Evolutionary conservation across 495 filamentous ascomycete species (phyloP).

Genomic region (Lasiosphaeria miniovina): DNA sequence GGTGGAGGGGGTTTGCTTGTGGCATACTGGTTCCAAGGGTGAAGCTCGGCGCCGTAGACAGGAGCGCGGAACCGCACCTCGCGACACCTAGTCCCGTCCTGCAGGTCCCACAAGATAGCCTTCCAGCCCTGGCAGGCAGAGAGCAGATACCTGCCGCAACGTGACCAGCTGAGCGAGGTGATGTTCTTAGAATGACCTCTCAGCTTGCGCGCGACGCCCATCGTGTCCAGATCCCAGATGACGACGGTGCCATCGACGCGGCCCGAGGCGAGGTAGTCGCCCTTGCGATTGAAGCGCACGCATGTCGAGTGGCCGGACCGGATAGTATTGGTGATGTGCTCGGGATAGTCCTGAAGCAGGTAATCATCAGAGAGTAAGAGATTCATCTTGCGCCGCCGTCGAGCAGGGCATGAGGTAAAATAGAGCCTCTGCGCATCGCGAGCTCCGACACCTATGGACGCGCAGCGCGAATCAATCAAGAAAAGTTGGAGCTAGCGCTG

Average conservation of each 20-base stretch:
- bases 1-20: not conserved
- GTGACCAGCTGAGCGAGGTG: constrained; percentile 89
- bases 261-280: constrained; percentile 90
- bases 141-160: constrained; percentile 87
- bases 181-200: constrained; percentile 88
- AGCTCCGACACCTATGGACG: too few species aligned
- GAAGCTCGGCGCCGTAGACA: constrained; percentile 91
- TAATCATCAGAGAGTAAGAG: constrained; percentile 52
- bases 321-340: constrained; percentile 78
- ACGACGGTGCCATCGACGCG: constrained; percentile 91
- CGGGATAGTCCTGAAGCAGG: constrained; percentile 92
- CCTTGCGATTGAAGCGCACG: constrained; percentile 87
- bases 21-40: constrained; percentile 84
- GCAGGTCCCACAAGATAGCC: constrained; percentile 89
- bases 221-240: constrained; percentile 95
- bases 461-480: too few species aligned
- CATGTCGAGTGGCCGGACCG: constrained; percentile 64
- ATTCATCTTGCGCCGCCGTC: constrained; percentile 35
- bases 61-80: constrained; percentile 83
- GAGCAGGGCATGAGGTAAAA: too few species aligned
- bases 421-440: too few species aligned
- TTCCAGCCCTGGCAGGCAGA: constrained; percentile 95
- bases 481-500: too few species aligned
- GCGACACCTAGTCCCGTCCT: constrained; percentile 56
- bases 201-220: constrained; percentile 89